These are phyloP conservation scores for Gossypium thurberi DNA, from an alignment of 345 rosid genomes.

Conservation along the genomic window DNA sequence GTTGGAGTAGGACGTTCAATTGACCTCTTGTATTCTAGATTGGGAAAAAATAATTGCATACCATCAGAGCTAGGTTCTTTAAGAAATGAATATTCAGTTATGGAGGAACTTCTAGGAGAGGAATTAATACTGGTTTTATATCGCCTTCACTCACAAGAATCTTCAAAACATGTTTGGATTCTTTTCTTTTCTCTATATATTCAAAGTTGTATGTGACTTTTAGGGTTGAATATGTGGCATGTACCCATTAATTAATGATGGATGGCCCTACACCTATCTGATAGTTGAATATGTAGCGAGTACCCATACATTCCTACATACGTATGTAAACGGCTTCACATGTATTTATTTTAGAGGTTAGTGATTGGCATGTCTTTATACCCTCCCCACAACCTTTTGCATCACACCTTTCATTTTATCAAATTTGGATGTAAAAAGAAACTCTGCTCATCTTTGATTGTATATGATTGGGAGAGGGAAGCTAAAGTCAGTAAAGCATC, in stretches of 20 bases:
- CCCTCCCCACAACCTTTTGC: not conserved
- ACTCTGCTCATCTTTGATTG: not conserved
- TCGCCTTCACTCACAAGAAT: not conserved
- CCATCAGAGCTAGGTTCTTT: not conserved
- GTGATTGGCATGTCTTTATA: not conserved
- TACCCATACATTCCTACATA: not conserved
- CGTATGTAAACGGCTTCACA: not conserved
- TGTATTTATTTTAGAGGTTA: not conserved
- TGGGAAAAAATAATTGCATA: not conserved
- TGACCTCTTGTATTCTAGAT: not conserved
- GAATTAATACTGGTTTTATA: not conserved
- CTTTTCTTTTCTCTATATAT: not conserved
- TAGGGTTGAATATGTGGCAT: not conserved
- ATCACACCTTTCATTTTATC: not conserved
- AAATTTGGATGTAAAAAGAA: not conserved
- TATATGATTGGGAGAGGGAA: not conserved
- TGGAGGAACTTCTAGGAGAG: not conserved
- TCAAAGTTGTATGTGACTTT: not conserved
- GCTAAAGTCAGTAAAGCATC: not conserved
- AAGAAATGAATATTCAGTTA: not conserved
- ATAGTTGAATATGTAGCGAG: too few relatives aligned
- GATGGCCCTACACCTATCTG: not conserved
- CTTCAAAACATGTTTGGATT: not conserved
- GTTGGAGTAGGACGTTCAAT: not conserved
- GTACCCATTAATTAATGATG: not conserved